phyloP scores from a whole-genome alignment of 139 green algal species.

The Coccomyxa sp. region DNA sequence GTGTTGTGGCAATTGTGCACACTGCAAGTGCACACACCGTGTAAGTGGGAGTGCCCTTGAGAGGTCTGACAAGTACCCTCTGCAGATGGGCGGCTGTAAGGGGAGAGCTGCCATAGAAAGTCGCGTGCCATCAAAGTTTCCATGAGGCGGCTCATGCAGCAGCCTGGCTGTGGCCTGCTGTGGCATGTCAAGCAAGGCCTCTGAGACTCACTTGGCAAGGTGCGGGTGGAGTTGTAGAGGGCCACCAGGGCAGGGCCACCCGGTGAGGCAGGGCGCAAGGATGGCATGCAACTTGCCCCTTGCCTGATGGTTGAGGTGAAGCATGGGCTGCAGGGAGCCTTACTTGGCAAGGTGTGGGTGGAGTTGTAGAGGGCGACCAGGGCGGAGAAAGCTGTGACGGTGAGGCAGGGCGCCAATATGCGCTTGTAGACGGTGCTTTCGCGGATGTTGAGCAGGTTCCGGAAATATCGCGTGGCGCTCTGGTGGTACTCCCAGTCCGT shows the following conservation, averaged over 20 bases:
- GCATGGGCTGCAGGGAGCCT: not conserved
- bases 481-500: conserved; percentile 25
- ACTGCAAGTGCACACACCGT: not conserved
- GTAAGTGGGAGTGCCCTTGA: no score
- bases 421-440: conserved; percentile 21
- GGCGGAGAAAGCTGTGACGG: not conserved
- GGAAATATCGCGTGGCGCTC: conserved; percentile 10
- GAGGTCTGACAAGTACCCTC: not conserved
- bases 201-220: no score
- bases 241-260: not conserved
- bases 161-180: no score
- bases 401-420: conserved; percentile 9
- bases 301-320: not conserved
- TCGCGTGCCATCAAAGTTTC: not conserved
- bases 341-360: not conserved
- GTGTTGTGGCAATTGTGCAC: not conserved
- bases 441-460: conserved; percentile 7
- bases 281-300: not conserved
- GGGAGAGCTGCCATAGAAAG: no score
- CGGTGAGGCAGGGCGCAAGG: not conserved
- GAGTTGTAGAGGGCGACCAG: not conserved
- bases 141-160: not conserved
- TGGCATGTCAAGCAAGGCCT: no score
- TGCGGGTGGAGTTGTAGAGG: not conserved
- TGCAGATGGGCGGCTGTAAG: no score